Evolutionary conservation across 78 protist species (phyloP).

Genomic region (Emiliania huxleyi): DNA sequence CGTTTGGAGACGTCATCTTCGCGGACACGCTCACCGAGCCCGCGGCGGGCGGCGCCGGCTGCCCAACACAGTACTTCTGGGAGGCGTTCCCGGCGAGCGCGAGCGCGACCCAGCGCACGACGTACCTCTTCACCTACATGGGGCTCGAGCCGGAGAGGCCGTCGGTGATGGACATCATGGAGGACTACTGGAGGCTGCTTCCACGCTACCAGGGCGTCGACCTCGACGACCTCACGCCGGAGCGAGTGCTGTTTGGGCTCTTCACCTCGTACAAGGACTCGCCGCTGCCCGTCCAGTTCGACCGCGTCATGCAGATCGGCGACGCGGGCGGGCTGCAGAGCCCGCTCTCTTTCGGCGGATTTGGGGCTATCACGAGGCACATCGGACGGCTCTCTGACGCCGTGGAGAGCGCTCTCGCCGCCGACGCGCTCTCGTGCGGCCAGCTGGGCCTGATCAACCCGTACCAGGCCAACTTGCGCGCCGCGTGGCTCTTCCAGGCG

Average conservation of each 20-base stretch:
- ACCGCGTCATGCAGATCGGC: neutral
- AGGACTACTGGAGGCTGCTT: neutral
- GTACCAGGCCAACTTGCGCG: neutral
- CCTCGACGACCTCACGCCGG: neutral
- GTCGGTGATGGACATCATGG: neutral
- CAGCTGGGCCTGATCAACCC: neutral
- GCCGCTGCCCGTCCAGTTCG: neutral
- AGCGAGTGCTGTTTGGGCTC: neutral
- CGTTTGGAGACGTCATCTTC: conserved; percentile 1
- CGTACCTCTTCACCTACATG: conserved; percentile 14
- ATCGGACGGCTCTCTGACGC: neutral
- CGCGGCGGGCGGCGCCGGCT: neutral
- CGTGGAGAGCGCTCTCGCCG: neutral
- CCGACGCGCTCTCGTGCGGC: neutral
- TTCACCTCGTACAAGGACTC: neutral
- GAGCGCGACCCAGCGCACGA: neutral
- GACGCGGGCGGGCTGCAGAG: conserved; percentile 5
- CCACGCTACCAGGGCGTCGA: neutral
- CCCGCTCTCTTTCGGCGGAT: conserved; percentile 18
- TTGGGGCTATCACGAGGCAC: conserved; percentile 10
- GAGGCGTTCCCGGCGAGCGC: conserved; percentile 14
- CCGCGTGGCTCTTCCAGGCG: conserved; percentile 22
- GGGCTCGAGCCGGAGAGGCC: neutral
- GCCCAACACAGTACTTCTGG: neutral
- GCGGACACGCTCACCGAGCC: neutral